Evolutionary conservation across 306 rosid genomes (phyloP).

Genomic region (Crotalaria pallida): DNA sequence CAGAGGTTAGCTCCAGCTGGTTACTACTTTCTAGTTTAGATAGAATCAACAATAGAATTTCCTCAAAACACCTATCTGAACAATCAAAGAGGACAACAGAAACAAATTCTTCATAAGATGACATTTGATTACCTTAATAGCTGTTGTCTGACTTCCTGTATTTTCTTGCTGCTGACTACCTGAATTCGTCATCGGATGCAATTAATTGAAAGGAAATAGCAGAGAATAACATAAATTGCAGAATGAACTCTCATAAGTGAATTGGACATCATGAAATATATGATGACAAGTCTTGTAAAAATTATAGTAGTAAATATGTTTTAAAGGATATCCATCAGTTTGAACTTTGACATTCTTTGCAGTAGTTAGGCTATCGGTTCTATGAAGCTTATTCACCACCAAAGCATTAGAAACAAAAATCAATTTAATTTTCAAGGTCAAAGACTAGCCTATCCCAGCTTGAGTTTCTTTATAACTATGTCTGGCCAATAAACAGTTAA

Average conservation of each 20-base stretch:
- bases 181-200: slow-evolving; percentile 38
- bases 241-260: slow-evolving; percentile 8
- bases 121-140: slow-evolving; percentile 53
- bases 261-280: not conserved
- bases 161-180: slow-evolving; percentile 46
- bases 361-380: not conserved
- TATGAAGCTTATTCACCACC: not conserved
- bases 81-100: not conserved
- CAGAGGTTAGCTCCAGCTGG: not conserved
- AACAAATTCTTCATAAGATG: slow-evolving; percentile 17
- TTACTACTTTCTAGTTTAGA: not conserved
- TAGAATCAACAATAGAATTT: not conserved
- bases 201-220: slow-evolving; percentile 34
- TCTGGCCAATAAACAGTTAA: not conserved
- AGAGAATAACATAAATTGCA: not conserved
- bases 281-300: not conserved
- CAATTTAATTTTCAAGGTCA: not conserved
- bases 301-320: not conserved
- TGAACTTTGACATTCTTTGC: not conserved
- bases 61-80: not conserved
- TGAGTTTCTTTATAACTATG: not conserved
- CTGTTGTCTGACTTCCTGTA: slow-evolving; percentile 36
- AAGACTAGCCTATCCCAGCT: not conserved
- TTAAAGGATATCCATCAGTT: not conserved
- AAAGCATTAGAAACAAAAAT: not conserved